Conservation (phyloP, 495 filamentous ascomycete species). For the Penicillium robsamsonii region DNA sequence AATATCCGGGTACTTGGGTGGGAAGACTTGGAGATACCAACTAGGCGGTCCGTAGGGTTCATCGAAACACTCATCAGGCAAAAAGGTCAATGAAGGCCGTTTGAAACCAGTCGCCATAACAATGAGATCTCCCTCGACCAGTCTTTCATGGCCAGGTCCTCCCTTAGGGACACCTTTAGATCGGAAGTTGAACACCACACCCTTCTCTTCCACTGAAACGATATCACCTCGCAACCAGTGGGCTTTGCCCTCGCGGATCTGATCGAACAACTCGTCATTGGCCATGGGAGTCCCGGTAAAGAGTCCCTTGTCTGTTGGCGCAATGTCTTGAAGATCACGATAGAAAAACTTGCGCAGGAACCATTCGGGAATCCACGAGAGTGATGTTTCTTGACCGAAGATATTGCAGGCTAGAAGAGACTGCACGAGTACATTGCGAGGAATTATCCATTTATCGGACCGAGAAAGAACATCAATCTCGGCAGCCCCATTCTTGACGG, state of each 20-base stretch:
- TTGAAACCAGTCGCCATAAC: slow-evolving; percentile 83
- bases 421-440: slow-evolving; percentile 72
- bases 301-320: slow-evolving; percentile 61
- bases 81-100: slow-evolving; percentile 67
- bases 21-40: slow-evolving; percentile 87
- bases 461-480: slow-evolving; percentile 73
- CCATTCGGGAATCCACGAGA: slow-evolving; percentile 76
- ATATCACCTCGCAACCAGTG: slow-evolving; percentile 83
- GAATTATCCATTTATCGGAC: slow-evolving; percentile 88
- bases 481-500: slow-evolving; percentile 59
- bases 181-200: slow-evolving; percentile 69
- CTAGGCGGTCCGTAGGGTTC: slow-evolving; percentile 74
- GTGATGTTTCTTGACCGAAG: slow-evolving; percentile 69
- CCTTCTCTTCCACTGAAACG: slow-evolving; percentile 58
- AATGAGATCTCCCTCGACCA: slow-evolving; percentile 70
- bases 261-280: slow-evolving; percentile 74
- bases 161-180: slow-evolving; percentile 68
- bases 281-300: slow-evolving; percentile 85
- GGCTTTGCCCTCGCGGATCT: slow-evolving; percentile 71
- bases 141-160: slow-evolving; percentile 61
- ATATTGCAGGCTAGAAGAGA: slow-evolving; percentile 73
- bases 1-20: slow-evolving; percentile 57
- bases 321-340: slow-evolving; percentile 75
- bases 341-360: slow-evolving; percentile 79
- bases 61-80: slow-evolving; percentile 68